Percentiles rank a stretch among this genome's conserved stretches.
These are phyloP conservation scores for Boletus fagicola DNA, from an alignment of 768 basidiomycete genomes.

Conservation along the genomic window DNA sequence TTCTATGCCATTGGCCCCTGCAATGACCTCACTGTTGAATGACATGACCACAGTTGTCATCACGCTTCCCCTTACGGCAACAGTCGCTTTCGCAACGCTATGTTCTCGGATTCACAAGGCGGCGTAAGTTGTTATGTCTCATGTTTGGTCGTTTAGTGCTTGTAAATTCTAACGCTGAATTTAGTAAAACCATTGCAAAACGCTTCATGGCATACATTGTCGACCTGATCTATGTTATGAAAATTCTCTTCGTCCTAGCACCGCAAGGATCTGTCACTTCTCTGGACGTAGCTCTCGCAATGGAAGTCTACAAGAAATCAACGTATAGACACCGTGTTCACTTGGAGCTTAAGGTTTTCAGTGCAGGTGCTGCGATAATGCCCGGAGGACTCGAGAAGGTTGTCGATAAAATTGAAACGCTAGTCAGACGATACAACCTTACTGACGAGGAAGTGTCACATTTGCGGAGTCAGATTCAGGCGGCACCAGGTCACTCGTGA, in stretches of 20 bases:
- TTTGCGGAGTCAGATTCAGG: no score
- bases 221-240: not conserved
- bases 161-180: not conserved
- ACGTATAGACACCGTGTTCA: not conserved
- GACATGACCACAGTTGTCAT: no score
- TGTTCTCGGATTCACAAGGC: no score
- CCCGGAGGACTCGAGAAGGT: not conserved
- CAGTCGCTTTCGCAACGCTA: no score
- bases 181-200: not conserved
- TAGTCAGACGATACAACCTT: no score
- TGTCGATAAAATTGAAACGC: no score
- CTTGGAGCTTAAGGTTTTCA: not conserved
- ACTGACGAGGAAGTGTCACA: no score
- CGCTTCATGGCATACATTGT: not conserved
- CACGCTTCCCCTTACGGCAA: no score
- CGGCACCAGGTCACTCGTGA: no score
- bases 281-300: not conserved
- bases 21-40: no score
- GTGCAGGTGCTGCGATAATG: accelerated
- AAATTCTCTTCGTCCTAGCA: not conserved
- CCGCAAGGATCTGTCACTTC: not conserved
- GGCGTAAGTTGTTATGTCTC: no score
- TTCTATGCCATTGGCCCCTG: no score
- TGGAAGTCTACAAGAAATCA: not conserved
- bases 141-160: not conserved